phyloP scores from a whole-genome alignment of 805 yeast species.

The Candida germanica region DNA sequence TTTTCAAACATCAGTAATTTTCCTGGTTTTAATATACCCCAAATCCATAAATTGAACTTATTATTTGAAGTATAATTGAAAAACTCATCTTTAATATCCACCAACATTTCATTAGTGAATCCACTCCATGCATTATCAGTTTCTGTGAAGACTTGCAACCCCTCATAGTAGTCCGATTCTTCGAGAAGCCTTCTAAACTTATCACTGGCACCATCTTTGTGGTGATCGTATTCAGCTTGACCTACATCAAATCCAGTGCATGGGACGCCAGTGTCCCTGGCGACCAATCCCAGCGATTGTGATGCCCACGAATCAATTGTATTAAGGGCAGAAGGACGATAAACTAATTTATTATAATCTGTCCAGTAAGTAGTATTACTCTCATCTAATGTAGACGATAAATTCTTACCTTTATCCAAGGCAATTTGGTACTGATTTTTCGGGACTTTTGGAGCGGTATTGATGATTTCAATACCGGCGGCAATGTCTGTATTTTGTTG shows the following conservation, averaged over 20 bases:
- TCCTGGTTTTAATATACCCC: constrained; percentile 19
- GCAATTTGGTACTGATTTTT: constrained; percentile 63
- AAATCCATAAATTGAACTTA: constrained; percentile 36
- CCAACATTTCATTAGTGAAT: constrained; percentile 49
- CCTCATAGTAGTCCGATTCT: constrained; percentile 69
- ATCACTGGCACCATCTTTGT: constrained; percentile 37
- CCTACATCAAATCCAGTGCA: constrained; percentile 59
- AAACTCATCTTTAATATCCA: constrained; percentile 67
- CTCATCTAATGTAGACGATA: constrained; percentile 27
- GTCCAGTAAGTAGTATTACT: constrained; percentile 68
- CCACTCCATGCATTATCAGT: constrained; percentile 86
- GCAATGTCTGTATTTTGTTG: constrained; percentile 1
- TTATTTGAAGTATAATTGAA: constrained; percentile 37
- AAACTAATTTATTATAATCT: constrained; percentile 67
- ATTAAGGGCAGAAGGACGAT: constrained; percentile 57
- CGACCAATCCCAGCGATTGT: constrained; percentile 12
- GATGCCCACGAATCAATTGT: constrained; percentile 59
- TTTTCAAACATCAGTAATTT: constrained; percentile 6
- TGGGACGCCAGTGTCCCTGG: constrained; percentile 30
- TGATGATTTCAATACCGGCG: constrained; percentile 17
- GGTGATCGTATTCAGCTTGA: constrained; percentile 49
- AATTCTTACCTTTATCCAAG: constrained; percentile 47
- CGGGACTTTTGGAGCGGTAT: constrained; percentile 34
- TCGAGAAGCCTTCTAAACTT: constrained; percentile 66
- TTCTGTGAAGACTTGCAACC: constrained; percentile 68